A percentile compares a stretch with the other conserved stretches of the same genome.
Conservation (phyloP, 208 protist species). For the Acanthamoeba comandoni region DNA sequence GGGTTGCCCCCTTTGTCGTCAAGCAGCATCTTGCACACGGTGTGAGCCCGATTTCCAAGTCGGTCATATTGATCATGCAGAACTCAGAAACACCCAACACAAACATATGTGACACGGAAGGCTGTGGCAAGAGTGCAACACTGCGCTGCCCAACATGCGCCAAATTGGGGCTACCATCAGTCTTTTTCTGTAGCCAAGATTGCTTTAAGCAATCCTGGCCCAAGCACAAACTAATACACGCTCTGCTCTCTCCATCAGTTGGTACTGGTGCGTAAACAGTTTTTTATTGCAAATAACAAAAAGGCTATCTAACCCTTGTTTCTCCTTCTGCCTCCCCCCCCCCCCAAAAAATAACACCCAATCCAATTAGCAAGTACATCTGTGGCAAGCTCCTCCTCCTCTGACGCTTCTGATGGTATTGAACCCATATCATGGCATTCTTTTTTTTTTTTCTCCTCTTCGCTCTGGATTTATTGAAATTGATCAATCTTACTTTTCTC, state of each 20-base stretch:
- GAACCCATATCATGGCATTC: slow-evolving; percentile 12
- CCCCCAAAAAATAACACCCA: slow-evolving; percentile 21
- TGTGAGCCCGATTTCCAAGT: too few species aligned
- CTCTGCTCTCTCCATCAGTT: background rate
- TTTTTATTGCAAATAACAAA: background rate
- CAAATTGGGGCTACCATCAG: slow-evolving; percentile 27
- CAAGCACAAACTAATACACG: slow-evolving; percentile 80
- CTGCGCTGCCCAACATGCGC: slow-evolving; percentile 82
- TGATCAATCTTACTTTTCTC: background rate
- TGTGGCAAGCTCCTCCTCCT: background rate
- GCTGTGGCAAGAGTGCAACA: slow-evolving; percentile 77
- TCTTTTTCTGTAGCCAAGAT: slow-evolving; percentile 80
- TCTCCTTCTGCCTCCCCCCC: background rate
- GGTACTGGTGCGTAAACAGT: background rate
- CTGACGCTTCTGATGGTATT: background rate
- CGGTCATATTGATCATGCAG: too few species aligned
- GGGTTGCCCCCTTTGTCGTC: too few species aligned
- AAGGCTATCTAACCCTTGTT: background rate
- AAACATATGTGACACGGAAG: slow-evolving; percentile 36
- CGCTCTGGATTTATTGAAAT: background rate
- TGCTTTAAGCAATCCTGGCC: slow-evolving; percentile 78
- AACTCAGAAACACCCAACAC: too few species aligned
- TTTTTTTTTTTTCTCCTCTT: slow-evolving; percentile 35
- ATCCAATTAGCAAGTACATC: too few species aligned
- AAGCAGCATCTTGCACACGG: too few species aligned